Percentiles rank a stretch among this genome's conserved stretches.
Conservation (phyloP, 768 basidiomycete species). For the Lactarius evosmus region DNA sequence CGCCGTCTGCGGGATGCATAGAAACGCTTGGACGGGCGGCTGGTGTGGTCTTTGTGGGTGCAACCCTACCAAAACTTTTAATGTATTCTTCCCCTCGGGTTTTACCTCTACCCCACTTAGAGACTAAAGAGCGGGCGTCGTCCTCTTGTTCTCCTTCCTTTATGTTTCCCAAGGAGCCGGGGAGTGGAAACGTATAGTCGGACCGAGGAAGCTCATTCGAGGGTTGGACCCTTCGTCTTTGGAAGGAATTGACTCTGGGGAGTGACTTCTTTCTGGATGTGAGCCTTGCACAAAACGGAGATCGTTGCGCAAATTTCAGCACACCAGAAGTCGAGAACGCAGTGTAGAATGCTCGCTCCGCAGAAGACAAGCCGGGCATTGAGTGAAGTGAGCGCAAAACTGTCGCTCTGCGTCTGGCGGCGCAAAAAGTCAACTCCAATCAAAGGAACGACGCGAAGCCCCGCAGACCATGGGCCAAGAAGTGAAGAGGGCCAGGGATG, state of each 20-base stretch:
- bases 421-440: no score
- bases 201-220: slow-evolving; percentile 73
- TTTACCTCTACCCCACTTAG: slow-evolving; percentile 32
- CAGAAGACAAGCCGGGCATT: no score
- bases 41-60: slow-evolving; percentile 38
- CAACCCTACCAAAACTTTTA: slow-evolving; percentile 41
- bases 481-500: no score
- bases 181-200: slow-evolving; percentile 78
- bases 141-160: slow-evolving; percentile 48
- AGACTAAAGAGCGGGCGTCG: slow-evolving; percentile 34
- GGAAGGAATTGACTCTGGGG: slow-evolving; percentile 33
- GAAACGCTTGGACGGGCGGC: slow-evolving; percentile 60
- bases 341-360: no score
- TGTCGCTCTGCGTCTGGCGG: no score
- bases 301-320: no score
- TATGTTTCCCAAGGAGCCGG: slow-evolving; percentile 80
- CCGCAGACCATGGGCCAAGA: no score
- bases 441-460: no score
- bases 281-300: no score
- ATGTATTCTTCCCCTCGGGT: slow-evolving; percentile 39
- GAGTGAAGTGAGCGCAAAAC: no score
- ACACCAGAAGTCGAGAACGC: no score
- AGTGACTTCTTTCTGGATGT: slow-evolving; percentile 28
- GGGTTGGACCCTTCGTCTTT: slow-evolving; percentile 45
- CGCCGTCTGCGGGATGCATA: slow-evolving; percentile 44